These are phyloP conservation scores for Penicillium coffeae DNA, from an alignment of 495 filamentous ascomycete genomes.

Conservation along the genomic window DNA sequence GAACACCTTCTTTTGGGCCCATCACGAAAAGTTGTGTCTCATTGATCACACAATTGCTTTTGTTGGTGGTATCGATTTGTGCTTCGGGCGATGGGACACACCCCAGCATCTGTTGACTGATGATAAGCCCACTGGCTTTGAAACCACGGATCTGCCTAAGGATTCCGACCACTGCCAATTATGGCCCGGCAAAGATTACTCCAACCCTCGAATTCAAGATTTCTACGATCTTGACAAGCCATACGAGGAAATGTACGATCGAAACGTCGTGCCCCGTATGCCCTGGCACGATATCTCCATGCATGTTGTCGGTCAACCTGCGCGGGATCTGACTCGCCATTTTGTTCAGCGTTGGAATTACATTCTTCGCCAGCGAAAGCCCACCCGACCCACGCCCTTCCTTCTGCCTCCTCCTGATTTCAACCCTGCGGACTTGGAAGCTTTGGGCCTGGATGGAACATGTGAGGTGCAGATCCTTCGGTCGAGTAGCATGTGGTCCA, in stretches of 20 bases:
- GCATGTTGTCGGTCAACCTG: conserved; percentile 97
- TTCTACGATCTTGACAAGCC: conserved; percentile 93
- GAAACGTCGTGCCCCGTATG: conserved; percentile 83
- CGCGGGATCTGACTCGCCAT: conserved; percentile 88
- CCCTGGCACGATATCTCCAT: conserved; percentile 99
- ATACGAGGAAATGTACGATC: conserved; percentile 99
- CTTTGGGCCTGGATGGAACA: conserved; percentile 82
- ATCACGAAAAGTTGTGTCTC: conserved; percentile 95
- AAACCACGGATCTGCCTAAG: conserved; percentile 67
- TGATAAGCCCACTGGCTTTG: conserved; percentile 94
- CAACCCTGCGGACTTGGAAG: conserved; percentile 76
- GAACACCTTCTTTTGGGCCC: conserved; percentile 99
- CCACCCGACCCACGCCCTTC: conserved; percentile 90
- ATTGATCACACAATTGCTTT: conserved; percentile 97
- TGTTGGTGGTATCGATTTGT: conserved; percentile 93
- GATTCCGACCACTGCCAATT: conserved; percentile 93
- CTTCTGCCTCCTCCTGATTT: conserved; percentile 92
- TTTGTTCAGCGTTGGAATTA: conserved; percentile 99
- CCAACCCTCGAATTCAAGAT: conserved; percentile 90
- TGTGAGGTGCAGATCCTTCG: conserved; percentile 96
- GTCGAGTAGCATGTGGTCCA: conserved; percentile 85
- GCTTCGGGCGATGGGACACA: conserved; percentile 96
- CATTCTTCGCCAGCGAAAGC: conserved; percentile 87
- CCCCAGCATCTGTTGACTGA: conserved; percentile 87
- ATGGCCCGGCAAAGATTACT: conserved; percentile 98